Conservation (phyloP, 306 rosid species). For the Cajanus cajan region DNA sequence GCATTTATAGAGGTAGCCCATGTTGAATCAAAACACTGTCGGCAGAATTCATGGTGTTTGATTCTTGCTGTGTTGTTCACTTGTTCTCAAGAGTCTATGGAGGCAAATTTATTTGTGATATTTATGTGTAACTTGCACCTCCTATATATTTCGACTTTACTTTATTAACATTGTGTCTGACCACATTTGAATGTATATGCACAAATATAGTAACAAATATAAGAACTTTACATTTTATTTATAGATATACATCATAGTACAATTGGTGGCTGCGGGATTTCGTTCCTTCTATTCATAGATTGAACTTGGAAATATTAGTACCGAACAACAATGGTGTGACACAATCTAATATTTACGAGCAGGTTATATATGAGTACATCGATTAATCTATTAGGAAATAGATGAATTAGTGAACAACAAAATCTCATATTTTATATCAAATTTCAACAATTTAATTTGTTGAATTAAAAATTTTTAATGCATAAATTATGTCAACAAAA, state of each 20-base stretch:
- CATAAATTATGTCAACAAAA: too few relatives aligned
- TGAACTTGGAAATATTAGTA: not conserved
- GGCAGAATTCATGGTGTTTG: not conserved
- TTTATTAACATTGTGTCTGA: not conserved
- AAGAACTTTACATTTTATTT: not conserved
- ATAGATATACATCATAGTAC: not conserved
- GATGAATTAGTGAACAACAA: too few relatives aligned
- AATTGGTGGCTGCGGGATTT: not conserved
- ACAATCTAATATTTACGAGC: too few relatives aligned
- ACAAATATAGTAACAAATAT: not conserved
- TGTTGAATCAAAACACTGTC: not conserved
- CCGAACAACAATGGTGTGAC: too few relatives aligned
- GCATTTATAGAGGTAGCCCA: not conserved
- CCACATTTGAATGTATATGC: not conserved
- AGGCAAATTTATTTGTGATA: not conserved
- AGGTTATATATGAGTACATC: too few relatives aligned
- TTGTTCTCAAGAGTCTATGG: not conserved
- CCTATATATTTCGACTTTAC: not conserved
- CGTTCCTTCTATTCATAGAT: not conserved
- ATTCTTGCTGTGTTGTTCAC: not conserved
- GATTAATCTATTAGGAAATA: too few relatives aligned
- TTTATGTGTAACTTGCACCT: not conserved
- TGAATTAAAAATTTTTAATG: too few relatives aligned
- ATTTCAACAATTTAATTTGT: too few relatives aligned
- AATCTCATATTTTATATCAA: too few relatives aligned